Evolutionary conservation across 768 basidiomycete genomes (phyloP).

Genomic region (Candolleomyces aberdarensis): DNA sequence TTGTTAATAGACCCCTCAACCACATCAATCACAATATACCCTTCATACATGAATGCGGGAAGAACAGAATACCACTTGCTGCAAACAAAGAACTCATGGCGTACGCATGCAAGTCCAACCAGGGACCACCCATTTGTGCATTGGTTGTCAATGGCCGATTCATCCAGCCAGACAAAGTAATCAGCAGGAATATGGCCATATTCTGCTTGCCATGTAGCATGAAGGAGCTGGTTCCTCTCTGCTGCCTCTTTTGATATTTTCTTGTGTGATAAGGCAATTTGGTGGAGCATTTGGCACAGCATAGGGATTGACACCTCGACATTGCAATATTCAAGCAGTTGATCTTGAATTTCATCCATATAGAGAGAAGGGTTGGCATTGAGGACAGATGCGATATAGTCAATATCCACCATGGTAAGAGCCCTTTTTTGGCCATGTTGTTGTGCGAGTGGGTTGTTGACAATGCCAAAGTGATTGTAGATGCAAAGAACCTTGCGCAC

Average conservation of each 20-base stretch:
- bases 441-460: background rate
- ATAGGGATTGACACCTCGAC: constrained; percentile 1
- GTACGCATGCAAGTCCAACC: background rate
- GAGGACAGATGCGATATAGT: background rate
- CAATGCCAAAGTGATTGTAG: background rate
- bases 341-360: constrained; percentile 3
- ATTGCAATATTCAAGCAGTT: background rate
- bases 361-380: background rate
- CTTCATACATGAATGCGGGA: background rate
- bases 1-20: constrained; percentile 1
- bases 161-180: constrained; percentile 3
- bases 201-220: constrained; percentile 2
- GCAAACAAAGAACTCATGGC: background rate
- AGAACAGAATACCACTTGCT: background rate
- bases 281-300: background rate
- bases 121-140: background rate
- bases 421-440: background rate
- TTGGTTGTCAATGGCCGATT: constrained; percentile 1
- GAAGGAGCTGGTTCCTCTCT: constrained; percentile 1
- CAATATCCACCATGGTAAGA: background rate
- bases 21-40: background rate
- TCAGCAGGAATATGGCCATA: background rate
- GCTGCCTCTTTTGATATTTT: background rate
- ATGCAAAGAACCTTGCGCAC: background rate
- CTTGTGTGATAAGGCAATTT: background rate